phyloP scores from a whole-genome alignment of 2,329 filamentous ascomycete genomes.

The Cryphonectria nitschkei region DNA sequence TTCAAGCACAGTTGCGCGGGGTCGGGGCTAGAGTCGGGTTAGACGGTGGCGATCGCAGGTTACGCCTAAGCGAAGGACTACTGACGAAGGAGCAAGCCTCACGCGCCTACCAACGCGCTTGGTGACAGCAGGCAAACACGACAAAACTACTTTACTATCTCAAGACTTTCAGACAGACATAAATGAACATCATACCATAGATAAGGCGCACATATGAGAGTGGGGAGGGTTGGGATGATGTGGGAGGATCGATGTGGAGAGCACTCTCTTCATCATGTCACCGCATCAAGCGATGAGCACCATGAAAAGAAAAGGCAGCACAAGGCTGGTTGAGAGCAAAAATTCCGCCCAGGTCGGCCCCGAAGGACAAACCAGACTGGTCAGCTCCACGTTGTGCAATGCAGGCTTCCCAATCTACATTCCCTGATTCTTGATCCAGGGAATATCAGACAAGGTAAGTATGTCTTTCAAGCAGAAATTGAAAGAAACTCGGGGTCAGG shows the following conservation, averaged over 20 bases:
- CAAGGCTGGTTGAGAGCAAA: conserved; percentile 43
- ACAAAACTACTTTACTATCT: background rate
- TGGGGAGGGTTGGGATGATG: background rate
- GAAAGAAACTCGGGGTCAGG: conserved; percentile 27
- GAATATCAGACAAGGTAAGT: conserved; percentile 54
- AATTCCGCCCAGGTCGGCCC: conserved; percentile 55
- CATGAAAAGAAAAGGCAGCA: conserved; percentile 46
- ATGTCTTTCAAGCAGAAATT: conserved; percentile 44
- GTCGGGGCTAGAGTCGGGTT: background rate
- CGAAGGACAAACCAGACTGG: conserved; percentile 54
- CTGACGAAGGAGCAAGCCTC: background rate
- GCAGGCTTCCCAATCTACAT: conserved; percentile 51
- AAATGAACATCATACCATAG: background rate
- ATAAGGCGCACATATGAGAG: background rate
- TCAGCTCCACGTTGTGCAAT: conserved; percentile 57
- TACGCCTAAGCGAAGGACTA: background rate
- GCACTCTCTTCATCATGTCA: conserved; percentile 47
- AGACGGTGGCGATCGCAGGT: background rate
- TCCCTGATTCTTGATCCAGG: conserved; percentile 48
- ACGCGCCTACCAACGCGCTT: background rate
- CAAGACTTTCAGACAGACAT: no score
- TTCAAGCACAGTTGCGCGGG: background rate
- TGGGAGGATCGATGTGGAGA: background rate
- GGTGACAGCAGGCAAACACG: background rate
- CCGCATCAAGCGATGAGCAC: conserved; percentile 42